Conservation (phyloP, 1,284 basidiomycete species). For the Cutaneotrichosporon daszewskae region DNA sequence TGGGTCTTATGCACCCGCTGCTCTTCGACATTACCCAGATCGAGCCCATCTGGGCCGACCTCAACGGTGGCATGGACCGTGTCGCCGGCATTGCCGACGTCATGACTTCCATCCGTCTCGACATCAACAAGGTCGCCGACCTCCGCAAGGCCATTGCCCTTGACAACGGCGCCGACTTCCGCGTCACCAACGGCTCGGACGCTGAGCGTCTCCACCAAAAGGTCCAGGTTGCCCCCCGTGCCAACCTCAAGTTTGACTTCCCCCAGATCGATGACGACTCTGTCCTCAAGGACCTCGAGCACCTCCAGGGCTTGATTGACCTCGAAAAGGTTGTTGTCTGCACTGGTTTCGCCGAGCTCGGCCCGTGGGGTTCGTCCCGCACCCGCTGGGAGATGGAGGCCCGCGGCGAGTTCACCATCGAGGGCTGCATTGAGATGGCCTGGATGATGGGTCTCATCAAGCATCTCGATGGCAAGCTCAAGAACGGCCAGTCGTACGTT, state of each 20-base stretch:
- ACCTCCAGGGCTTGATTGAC: conserved; percentile 81
- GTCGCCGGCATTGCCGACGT: conserved; percentile 91
- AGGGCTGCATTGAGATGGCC: conserved; percentile 97
- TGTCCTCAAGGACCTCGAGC: conserved; percentile 64
- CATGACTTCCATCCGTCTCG: conserved; percentile 75
- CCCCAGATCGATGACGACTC: conserved; percentile 66
- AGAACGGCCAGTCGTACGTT: conserved; percentile 85
- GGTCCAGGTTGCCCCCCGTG: conserved; percentile 86
- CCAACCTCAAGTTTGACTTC: conserved; percentile 95
- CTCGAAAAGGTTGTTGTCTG: conserved; percentile 92
- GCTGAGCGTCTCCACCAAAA: conserved; percentile 91
- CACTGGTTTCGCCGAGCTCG: conserved; percentile 95
- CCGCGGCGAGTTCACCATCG: conserved; percentile 84
- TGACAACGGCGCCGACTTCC: conserved; percentile 94
- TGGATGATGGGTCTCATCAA: conserved; percentile 99
- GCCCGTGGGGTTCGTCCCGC: conserved; percentile 97
- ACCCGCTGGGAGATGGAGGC: conserved; percentile 99
- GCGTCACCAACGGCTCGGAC: conserved; percentile 80
- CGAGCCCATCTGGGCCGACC: conserved; percentile 96
- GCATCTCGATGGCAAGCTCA: conserved; percentile 93
- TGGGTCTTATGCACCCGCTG: conserved; percentile 98
- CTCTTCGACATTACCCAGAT: conserved; percentile 99
- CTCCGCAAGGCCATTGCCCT: conserved; percentile 86
- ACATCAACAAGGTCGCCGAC: conserved; percentile 72
- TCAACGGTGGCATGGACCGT: conserved; percentile 96